These are phyloP conservation scores for Orbilia javanica DNA, from an alignment of 2,329 filamentous ascomycete genomes.

Conservation along the genomic window DNA sequence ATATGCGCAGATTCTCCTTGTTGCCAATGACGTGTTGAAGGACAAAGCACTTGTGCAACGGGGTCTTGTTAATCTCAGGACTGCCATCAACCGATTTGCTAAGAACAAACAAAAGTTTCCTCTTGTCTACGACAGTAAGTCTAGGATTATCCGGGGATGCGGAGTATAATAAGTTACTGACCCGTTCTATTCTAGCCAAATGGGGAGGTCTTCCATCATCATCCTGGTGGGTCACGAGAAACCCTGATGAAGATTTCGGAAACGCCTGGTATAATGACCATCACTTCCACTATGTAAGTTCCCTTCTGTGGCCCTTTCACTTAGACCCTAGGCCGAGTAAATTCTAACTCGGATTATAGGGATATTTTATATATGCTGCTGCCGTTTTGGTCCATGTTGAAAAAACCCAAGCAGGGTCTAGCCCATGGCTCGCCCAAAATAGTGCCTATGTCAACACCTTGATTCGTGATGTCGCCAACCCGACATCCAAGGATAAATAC, in stretches of 20 bases:
- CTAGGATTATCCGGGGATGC: neutral
- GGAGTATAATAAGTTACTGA: conserved; percentile 8
- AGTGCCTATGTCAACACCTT: conserved; percentile 84
- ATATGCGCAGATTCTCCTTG: conserved; percentile 78
- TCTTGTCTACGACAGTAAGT: conserved; percentile 74
- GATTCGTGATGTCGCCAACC: conserved; percentile 85
- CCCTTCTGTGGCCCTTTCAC: no score
- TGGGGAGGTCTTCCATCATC: conserved; percentile 87
- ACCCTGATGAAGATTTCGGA: conserved; percentile 84
- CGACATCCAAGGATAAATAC: conserved; percentile 75
- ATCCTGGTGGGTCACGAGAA: conserved; percentile 77
- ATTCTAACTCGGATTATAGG: conserved; percentile 66
- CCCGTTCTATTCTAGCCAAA: conserved; percentile 66
- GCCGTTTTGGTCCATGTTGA: conserved; percentile 78
- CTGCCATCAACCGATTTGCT: conserved; percentile 75
- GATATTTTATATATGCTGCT: conserved; percentile 89
- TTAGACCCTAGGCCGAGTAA: conserved; percentile 71
- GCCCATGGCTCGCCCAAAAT: conserved; percentile 75
- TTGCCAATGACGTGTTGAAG: conserved; percentile 74
- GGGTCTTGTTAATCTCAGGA: conserved; percentile 74
- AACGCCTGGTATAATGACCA: conserved; percentile 87
- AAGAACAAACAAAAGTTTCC: conserved; percentile 77
- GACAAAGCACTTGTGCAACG: conserved; percentile 72
- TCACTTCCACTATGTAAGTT: conserved; percentile 75
- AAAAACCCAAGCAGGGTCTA: conserved; percentile 43